Evolutionary conservation across 164 flowering plant genomes (phyloP), one percentile per base, ranked within the genome.

Genomic region (Liquidambar formosana): DNA sequence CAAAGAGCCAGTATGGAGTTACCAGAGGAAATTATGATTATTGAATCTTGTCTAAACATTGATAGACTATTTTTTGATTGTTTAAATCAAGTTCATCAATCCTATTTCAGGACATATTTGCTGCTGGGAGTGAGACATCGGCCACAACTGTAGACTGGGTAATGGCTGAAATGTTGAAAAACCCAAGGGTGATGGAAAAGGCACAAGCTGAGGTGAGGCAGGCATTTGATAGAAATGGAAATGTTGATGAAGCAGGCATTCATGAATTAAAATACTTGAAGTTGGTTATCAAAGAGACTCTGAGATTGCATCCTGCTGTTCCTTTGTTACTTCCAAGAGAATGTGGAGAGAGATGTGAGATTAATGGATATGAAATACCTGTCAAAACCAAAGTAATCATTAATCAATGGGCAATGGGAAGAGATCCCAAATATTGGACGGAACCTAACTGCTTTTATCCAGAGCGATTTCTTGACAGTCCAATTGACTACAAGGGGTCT

Each of bases 311-410:
- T 61, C 76, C 81, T n/a, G 48, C 83, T 4, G 51, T 26, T 57
- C 80, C 85, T n/a, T 43, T 83, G 53, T n/a, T 79, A 45, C 43
- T 81, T 14, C 83, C 84, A 46, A 73, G 83, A 70, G 79, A 77
- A 58, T 57, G 73, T 23, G 23, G 74, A 11, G 73, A 81, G 73
- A 63, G 19, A 1, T 73, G 77, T 59, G 71, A 63, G 59, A 76
- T 83, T 4, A 52, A 76, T 16, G 84, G 83, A 33, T 76, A 79
- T 53, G 67, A 71, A 13, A 79, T 81, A 58, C 83, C 82, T 10
- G 49, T 18, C 8, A 71, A 79, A 18, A 56, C 81, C 9, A 77
- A 66, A 71, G 67, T 81, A 57, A 46, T 79, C 0, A 57, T 78
- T 8, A 83, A 83, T 48, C 79, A 48, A 10, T 78, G 84, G 82